Evolutionary conservation across 2,329 filamentous ascomycete genomes (phyloP).

Genomic region (Trichophyton mentagrophytes): DNA sequence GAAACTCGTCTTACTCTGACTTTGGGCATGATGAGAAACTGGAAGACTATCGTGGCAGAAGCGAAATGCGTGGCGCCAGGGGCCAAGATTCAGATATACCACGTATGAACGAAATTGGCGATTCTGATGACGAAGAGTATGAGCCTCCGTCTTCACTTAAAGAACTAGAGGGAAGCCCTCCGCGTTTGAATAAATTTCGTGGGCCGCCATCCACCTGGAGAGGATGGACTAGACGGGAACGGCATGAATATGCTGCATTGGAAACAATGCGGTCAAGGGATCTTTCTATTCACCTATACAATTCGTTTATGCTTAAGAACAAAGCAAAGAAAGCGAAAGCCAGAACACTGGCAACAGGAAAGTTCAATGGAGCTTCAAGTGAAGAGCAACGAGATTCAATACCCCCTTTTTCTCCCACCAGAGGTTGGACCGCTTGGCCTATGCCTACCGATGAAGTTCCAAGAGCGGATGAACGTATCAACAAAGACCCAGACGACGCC

Average conservation of each 20-base stretch:
- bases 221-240: conserved; percentile 81
- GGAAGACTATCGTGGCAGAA: conserved; percentile 18
- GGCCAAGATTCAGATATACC: conserved; percentile 8
- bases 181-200: conserved; percentile 51
- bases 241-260: conserved; percentile 51
- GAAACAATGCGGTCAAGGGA: conserved; percentile 52
- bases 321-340: conserved; percentile 19
- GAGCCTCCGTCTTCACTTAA: conserved; percentile 5
- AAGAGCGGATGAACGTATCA: conserved; percentile 39
- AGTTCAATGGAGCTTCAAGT: conserved; percentile 3
- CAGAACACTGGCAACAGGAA: not conserved
- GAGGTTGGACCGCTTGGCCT: conserved; percentile 77
- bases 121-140: conserved; percentile 3
- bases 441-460: conserved; percentile 52
- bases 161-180: not conserved
- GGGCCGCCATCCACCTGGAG: conserved; percentile 59
- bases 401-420: conserved; percentile 34
- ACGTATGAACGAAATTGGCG: not conserved
- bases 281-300: conserved; percentile 64
- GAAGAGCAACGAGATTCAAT: conserved; percentile 7
- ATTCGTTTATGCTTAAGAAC: conserved; percentile 56
- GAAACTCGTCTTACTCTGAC: not conserved
- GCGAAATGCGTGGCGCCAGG: conserved; percentile 3
- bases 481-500: conserved; percentile 37
- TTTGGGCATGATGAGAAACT: not conserved